Conservation (phyloP, 2,329 filamentous ascomycete genomes). For the Penicillium occitanis region DNA sequence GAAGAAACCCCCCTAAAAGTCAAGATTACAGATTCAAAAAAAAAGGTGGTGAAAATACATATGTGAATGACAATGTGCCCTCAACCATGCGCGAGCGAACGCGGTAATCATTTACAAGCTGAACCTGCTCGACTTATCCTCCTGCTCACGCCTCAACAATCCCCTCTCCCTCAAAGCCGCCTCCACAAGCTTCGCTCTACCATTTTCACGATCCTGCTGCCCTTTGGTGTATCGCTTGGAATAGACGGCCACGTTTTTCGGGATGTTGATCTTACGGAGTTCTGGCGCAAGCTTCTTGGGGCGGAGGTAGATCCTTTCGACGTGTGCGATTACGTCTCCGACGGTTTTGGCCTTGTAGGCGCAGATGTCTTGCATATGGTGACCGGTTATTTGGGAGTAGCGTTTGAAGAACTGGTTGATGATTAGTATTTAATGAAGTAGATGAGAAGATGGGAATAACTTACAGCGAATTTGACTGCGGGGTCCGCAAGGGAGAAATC, state of each 20-base stretch:
- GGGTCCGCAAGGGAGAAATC: conserved; percentile 57
- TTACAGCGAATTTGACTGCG: conserved; percentile 70
- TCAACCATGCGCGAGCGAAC: neutral
- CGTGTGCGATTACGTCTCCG: conserved; percentile 55
- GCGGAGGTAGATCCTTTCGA: conserved; percentile 41
- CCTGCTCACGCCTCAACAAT: conserved; percentile 37
- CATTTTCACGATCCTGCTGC: conserved; percentile 69
- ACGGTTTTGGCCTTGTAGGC: conserved; percentile 59
- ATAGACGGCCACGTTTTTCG: conserved; percentile 77
- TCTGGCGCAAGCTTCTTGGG: conserved; percentile 55
- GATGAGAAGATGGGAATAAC: conserved; percentile 33
- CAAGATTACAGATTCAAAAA: neutral
- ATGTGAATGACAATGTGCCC: neutral
- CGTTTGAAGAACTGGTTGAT: conserved; percentile 72
- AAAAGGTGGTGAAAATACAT: neutral
- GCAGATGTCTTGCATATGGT: conserved; percentile 68
- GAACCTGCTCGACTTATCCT: conserved; percentile 28
- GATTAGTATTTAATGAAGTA: neutral
- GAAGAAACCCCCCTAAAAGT: neutral
- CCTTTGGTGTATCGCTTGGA: conserved; percentile 65
- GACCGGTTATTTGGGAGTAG: conserved; percentile 76
- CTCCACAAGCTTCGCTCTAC: conserved; percentile 77
- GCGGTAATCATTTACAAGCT: conserved; percentile 39
- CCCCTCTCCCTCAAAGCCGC: conserved; percentile 64
- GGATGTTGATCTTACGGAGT: conserved; percentile 52